Base-by-base conservation (phyloP, 805 yeast species). In the Candida orba region DNA sequence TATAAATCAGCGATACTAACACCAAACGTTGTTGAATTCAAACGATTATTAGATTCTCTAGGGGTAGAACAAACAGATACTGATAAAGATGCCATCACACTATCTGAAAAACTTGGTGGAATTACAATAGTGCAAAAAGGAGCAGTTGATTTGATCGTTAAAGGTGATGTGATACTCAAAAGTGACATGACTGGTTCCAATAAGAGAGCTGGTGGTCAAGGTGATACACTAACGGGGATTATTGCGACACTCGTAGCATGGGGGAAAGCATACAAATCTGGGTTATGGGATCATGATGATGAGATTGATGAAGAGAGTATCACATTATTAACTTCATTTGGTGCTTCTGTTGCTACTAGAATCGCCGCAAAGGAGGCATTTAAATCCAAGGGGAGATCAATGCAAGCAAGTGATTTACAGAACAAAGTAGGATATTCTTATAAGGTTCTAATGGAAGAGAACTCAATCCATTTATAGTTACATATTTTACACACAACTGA, bases 131-230 rank as follows among this genome's bases (percentile, higher is more conserved):
- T 93, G 15, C 76, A 83, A 31, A 93, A 93, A 62, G 97, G 97
- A 2, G 43, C 53, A 0, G 50, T 52, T 2, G 99, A 93, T 56
- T 50, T 75, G 32, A 81, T 89, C 10, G 82, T 78, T 6, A 66
- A 71, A 40, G 76, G 75, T 2, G 67, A 64, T 4, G 56, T 61
- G 5, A 54, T 65, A 6, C 49, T 85, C 7, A 53, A 64, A 4
- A 74, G 72, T 48, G 70, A 69, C 31, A 56, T 67, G 29, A 54
- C 60, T 14, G 97, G 98, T 1, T 81, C 93, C 7, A 63, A 66
- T 40, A 83, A 86, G 56, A 71, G 99, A 42, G 95, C 86, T 8
- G 96, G 97, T 12, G 99, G 99, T 0, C 98, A 93, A 65, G 99
- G 99, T 23, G 99, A 93, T 55, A 84, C 96, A 0, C 62, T 93